A percentile compares a stretch with the other conserved stretches of the same genome.
Conservation (phyloP, 495 filamentous ascomycete species). For the Saxophila tyrrhenica region DNA sequence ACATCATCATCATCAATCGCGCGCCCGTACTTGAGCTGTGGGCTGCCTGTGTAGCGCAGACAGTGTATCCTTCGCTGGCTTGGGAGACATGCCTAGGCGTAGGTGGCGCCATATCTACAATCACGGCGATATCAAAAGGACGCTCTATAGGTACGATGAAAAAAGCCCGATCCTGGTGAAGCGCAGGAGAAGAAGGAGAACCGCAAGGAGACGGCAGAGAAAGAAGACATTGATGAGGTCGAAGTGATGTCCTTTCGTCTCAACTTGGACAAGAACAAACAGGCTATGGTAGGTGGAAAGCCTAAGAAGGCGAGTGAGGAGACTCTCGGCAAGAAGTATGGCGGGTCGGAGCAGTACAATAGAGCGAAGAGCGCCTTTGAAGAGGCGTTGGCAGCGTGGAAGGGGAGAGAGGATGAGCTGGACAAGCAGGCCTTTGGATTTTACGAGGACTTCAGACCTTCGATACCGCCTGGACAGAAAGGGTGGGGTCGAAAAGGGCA, state of each 20-base stretch:
- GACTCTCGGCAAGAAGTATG: slow-evolving; percentile 16
- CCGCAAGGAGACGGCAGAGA: slow-evolving; percentile 3
- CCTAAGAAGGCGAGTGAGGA: slow-evolving; percentile 17
- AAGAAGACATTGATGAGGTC: slow-evolving; percentile 7
- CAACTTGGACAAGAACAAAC: slow-evolving; percentile 13
- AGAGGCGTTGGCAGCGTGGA: slow-evolving; percentile 15
- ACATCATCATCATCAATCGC: slow-evolving; percentile 17
- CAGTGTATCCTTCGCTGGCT: slow-evolving; percentile 6
- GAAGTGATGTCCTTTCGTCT: slow-evolving; percentile 19
- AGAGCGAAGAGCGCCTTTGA: slow-evolving; percentile 9
- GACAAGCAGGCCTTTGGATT: slow-evolving; percentile 16
- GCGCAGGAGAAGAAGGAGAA: background rate
- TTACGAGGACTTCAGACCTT: slow-evolving; percentile 19
- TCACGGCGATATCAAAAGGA: slow-evolving; percentile 20
- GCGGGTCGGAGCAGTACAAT: slow-evolving; percentile 8
- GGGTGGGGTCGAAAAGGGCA: slow-evolving; percentile 22
- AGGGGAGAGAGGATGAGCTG: slow-evolving; percentile 18
- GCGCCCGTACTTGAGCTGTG: slow-evolving; percentile 22
- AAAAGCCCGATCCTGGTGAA: slow-evolving; percentile 3
- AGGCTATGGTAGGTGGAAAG: slow-evolving; percentile 9
- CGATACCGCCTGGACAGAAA: slow-evolving; percentile 15
- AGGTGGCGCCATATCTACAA: slow-evolving; percentile 15
- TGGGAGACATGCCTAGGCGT: slow-evolving; percentile 19
- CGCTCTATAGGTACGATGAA: slow-evolving; percentile 19
- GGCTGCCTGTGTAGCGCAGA: slow-evolving; percentile 14